Conservation (phyloP, 257 asterid genomes). For the Henckelia pumila region DNA sequence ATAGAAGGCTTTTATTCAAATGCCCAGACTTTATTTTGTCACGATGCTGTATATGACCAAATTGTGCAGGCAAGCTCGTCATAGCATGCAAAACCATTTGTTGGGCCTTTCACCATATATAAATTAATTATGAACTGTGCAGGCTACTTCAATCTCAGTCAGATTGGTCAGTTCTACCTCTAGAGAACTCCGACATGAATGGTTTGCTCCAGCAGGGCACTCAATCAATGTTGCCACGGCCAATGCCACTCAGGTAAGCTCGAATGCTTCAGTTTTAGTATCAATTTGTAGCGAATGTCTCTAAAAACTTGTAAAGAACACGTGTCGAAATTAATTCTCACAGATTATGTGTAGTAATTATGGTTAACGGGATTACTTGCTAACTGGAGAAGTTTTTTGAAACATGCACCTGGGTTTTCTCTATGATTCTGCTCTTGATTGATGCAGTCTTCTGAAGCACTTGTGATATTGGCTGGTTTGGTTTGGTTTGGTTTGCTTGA, state of each 20-base stretch:
- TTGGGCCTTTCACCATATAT: conserved; percentile 13
- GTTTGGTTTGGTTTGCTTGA: conserved; percentile 17
- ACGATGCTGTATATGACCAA: conserved; percentile 78
- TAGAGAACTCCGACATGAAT: conserved; percentile 67
- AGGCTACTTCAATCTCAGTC: conserved; percentile 80
- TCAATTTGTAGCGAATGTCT: conserved; percentile 8
- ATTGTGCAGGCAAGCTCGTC: conserved; percentile 69
- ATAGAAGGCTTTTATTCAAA: conserved; percentile 81
- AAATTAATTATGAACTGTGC: conserved; percentile 25
- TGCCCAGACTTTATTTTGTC: conserved; percentile 86
- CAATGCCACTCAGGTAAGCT: conserved; percentile 76
- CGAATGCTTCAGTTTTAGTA: conserved; percentile 14
- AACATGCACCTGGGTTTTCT: background rate
- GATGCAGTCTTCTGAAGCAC: conserved; percentile 13
- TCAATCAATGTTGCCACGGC: conserved; percentile 95
- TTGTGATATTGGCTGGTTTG: conserved; percentile 12
- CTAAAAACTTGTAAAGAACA: background rate
- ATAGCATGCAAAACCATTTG: conserved; percentile 20
- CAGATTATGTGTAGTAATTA: background rate
- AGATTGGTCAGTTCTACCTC: conserved; percentile 75
- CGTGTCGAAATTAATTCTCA: conserved; percentile 7
- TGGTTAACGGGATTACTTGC: background rate
- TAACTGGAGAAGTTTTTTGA: background rate
- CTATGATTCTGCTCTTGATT: background rate
- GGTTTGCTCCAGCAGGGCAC: conserved; percentile 75